A percentile compares a stretch with the other conserved stretches of the same genome.
These are phyloP conservation scores for Immersiporthe knoxdaviesiana DNA, from an alignment of 2,329 filamentous ascomycete species.

Conservation along the genomic window DNA sequence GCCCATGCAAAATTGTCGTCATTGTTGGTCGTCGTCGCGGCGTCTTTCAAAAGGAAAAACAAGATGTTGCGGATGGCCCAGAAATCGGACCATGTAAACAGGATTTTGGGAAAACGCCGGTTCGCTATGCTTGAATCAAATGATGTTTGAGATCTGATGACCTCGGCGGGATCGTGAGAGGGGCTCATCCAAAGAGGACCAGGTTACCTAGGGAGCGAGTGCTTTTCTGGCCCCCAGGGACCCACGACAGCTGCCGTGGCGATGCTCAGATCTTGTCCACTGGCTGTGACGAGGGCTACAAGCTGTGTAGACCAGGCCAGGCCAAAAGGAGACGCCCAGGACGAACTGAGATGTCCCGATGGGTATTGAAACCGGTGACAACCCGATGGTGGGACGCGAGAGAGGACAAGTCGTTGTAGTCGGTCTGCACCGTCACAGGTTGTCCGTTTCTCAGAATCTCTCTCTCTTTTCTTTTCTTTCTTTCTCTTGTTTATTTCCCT, in stretches of 20 bases:
- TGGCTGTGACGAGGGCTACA: background rate
- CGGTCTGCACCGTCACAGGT: background rate
- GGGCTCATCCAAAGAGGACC: background rate
- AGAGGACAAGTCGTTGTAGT: background rate
- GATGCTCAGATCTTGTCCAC: background rate
- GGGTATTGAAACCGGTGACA: background rate
- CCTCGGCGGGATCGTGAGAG: background rate
- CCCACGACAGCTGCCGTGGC: background rate
- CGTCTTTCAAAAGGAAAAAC: background rate
- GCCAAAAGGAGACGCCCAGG: too few species aligned
- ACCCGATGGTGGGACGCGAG: background rate
- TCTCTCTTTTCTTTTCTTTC: too few species aligned
- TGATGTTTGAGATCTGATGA: slow-evolving; percentile 2
- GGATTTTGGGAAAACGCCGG: slow-evolving; percentile 3
- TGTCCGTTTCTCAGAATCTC: too few species aligned
- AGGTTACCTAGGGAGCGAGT: background rate
- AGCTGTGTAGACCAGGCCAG: background rate
- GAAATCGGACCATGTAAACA: background rate
- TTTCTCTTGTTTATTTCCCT: background rate
- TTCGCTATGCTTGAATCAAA: slow-evolving; percentile 11
- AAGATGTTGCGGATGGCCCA: too few species aligned
- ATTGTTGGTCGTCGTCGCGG: background rate
- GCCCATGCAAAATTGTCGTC: background rate
- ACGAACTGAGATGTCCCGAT: background rate
- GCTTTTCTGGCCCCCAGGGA: background rate